A percentile compares a stretch with the other conserved stretches of the same genome.
Conservation (phyloP, 1,284 basidiomycete genomes). For the Fomitopsis pinicola region DNA sequence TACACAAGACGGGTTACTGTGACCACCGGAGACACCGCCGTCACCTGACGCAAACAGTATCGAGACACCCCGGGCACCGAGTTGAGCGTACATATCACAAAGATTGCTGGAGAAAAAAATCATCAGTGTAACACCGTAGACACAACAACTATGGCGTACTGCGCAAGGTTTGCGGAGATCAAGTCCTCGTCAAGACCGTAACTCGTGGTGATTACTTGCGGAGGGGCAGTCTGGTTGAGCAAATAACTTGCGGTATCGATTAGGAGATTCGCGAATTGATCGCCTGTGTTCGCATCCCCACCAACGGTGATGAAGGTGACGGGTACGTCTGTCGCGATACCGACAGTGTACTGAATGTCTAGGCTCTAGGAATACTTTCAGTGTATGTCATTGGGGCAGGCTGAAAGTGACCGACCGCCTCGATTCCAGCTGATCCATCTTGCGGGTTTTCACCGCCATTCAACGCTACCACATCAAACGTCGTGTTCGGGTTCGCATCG, state of each 20-base stretch:
- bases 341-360: constrained; percentile 62
- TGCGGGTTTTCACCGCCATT: constrained; percentile 31
- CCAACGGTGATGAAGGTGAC: constrained; percentile 43
- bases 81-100: constrained; percentile 24
- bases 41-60: constrained; percentile 65
- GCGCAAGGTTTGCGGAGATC: constrained; percentile 39
- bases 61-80: constrained; percentile 52
- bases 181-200: constrained; percentile 23
- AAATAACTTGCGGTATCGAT: constrained; percentile 22
- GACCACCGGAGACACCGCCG: constrained; percentile 52
- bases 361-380: constrained; percentile 33
- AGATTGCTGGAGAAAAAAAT: constrained; percentile 2
- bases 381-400: background rate
- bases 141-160: constrained; percentile 33
- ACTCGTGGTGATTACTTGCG: constrained; percentile 46
- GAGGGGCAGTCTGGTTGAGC: constrained; percentile 33
- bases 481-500: constrained; percentile 35
- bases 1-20: constrained; percentile 41
- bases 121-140: too few species aligned
- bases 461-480: constrained; percentile 8
- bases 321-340: constrained; percentile 31
- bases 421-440: constrained; percentile 10
- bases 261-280: constrained; percentile 16
- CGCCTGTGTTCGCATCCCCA: constrained; percentile 21
- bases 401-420: constrained; percentile 11